Percentiles rank a stretch among this genome's conserved stretches.
phyloP scores from a whole-genome alignment of 208 protist genomes.

The Crithidia expoeki region DNA sequence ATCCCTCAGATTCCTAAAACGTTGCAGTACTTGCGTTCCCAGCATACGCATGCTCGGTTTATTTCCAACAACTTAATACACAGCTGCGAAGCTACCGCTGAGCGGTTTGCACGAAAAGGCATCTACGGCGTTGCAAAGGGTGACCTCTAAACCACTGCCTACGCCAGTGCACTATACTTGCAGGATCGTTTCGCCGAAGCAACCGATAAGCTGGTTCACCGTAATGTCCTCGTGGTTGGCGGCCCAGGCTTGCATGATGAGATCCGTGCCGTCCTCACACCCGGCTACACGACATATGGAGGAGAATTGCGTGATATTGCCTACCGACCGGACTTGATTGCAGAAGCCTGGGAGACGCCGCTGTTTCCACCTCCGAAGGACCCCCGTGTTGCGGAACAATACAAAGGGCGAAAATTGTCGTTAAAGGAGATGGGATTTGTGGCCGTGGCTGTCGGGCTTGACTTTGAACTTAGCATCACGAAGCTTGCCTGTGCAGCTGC shows the following conservation, averaged over 20 bases:
- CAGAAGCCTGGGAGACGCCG: conserved; percentile 34
- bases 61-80: conserved; percentile 69
- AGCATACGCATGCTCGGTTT: conserved; percentile 59
- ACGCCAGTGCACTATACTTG: conserved; percentile 53
- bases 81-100: conserved; percentile 35
- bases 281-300: conserved; percentile 66
- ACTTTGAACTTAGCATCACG: conserved; percentile 63
- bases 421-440: conserved; percentile 48
- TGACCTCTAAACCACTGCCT: conserved; percentile 66
- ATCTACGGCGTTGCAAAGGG: conserved; percentile 32
- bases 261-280: conserved; percentile 51
- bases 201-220: conserved; percentile 33
- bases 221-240: conserved; percentile 55
- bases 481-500: conserved; percentile 55
- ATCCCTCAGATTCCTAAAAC: conserved; percentile 48
- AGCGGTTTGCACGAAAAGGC: conserved; percentile 36
- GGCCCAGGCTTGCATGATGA: conserved; percentile 57
- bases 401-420: conserved; percentile 27
- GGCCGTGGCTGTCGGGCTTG: conserved; percentile 65
- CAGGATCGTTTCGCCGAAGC: conserved; percentile 33
- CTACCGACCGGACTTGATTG: conserved; percentile 35
- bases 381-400: background rate
- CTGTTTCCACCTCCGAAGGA: conserved; percentile 45
- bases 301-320: conserved; percentile 46
- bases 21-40: conserved; percentile 41